Percentiles rank a stretch among this genome's conserved stretches.
These are phyloP conservation scores for Erodium maritimum DNA, from an alignment of 345 rosid species.

Conservation along the genomic window DNA sequence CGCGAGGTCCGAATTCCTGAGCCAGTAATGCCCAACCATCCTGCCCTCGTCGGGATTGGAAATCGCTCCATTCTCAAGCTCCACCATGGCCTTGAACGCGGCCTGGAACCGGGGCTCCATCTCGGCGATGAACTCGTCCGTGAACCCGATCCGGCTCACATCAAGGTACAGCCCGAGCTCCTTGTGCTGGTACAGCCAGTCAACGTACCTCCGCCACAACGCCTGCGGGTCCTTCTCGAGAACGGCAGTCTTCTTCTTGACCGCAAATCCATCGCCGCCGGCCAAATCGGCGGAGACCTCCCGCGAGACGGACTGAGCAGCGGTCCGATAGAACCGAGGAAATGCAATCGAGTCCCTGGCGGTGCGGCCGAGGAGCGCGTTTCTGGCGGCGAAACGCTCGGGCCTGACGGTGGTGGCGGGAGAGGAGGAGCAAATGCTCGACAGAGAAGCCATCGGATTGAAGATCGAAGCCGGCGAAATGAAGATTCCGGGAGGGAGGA, in stretches of 20 bases:
- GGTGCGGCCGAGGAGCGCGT: constrained; percentile 15
- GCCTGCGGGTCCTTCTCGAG: constrained; percentile 50
- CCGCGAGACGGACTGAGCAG: constrained; percentile 38
- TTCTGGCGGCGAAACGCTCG: neutral
- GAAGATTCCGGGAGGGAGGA: constrained; percentile 5
- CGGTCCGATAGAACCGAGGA: constrained; percentile 16
- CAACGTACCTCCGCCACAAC: constrained; percentile 79
- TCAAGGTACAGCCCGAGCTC: constrained; percentile 77
- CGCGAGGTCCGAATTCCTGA: constrained; percentile 60
- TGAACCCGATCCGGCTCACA: constrained; percentile 84
- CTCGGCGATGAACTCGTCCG: constrained; percentile 57
- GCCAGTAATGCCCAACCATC: constrained; percentile 99
- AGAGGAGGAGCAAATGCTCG: constrained; percentile 16
- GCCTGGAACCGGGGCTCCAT: constrained; percentile 67
- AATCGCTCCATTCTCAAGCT: constrained; percentile 80
- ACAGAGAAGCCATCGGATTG: constrained; percentile 10
- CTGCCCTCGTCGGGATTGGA: constrained; percentile 96
- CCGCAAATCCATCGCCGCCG: constrained; percentile 10
- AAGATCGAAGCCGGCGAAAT: constrained; percentile 65
- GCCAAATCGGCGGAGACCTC: constrained; percentile 40
- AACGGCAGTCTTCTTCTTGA: constrained; percentile 20
- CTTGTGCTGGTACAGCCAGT: constrained; percentile 89
- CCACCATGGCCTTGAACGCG: constrained; percentile 74
- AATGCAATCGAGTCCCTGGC: constrained; percentile 23
- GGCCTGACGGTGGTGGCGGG: no score